These are phyloP conservation scores for Cicer pinnatifidum DNA, from an alignment of 306 rosid species.

Conservation along the genomic window DNA sequence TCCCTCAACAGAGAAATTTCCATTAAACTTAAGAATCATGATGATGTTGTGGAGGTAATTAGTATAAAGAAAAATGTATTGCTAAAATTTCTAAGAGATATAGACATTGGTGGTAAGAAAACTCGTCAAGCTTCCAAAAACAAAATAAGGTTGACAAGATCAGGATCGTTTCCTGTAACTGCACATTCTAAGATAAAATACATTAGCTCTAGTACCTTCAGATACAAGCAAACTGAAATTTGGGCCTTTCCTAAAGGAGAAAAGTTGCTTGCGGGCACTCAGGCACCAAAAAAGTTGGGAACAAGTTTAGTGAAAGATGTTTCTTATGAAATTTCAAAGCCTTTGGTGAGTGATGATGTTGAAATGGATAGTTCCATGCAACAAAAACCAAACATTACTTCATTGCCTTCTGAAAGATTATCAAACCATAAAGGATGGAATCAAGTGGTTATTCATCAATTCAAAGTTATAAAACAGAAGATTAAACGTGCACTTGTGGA, in stretches of 20 bases:
- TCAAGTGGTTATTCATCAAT: conserved; percentile 72
- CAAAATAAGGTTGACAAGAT: conserved; percentile 62
- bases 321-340: conserved; percentile 34
- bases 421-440: conserved; percentile 75
- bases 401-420: conserved; percentile 47
- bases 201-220: conserved; percentile 57
- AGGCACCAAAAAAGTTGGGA: conserved; percentile 39
- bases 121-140: conserved; percentile 49
- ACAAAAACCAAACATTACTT: conserved; percentile 45
- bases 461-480: conserved; percentile 75
- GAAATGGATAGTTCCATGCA: conserved; percentile 33
- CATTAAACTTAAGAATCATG: conserved; percentile 45
- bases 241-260: conserved; percentile 58
- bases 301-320: conserved; percentile 49
- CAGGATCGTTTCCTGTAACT: conserved; percentile 74
- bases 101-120: conserved; percentile 43
- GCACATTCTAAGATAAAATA: conserved; percentile 45
- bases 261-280: conserved; percentile 46
- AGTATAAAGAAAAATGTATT: conserved; percentile 67
- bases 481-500: conserved; percentile 71
- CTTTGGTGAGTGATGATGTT: conserved; percentile 38
- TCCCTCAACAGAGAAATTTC: conserved; percentile 44
- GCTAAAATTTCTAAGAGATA: conserved; percentile 62
- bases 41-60: conserved; percentile 61
- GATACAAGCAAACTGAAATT: conserved; percentile 73